These are phyloP conservation scores for Inonotus obliquus DNA, from an alignment of 1,284 basidiomycete genomes.

Conservation along the genomic window DNA sequence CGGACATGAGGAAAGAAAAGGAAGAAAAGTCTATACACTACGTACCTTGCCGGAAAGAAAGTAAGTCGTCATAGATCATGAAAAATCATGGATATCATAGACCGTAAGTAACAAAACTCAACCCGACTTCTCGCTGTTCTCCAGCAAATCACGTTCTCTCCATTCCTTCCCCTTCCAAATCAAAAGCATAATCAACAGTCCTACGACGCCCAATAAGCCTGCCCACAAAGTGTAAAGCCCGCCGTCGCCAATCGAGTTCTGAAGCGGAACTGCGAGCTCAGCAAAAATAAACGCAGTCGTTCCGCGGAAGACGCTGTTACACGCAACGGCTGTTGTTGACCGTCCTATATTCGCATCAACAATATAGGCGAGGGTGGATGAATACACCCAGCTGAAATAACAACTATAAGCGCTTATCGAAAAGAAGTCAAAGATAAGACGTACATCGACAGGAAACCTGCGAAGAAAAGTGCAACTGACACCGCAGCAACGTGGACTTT, in stretches of 20 bases:
- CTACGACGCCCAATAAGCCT: slow-evolving; percentile 50
- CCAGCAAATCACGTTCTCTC: slow-evolving; percentile 32
- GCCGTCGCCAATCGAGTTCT: slow-evolving; percentile 58
- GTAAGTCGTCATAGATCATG: not conserved
- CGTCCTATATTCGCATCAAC: slow-evolving; percentile 76
- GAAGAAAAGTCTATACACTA: no score
- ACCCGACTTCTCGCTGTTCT: slow-evolving; percentile 20
- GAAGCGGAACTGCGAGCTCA: slow-evolving; percentile 57
- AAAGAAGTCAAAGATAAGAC: slow-evolving; percentile 22
- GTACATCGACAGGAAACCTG: slow-evolving; percentile 70
- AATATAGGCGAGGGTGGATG: slow-evolving; percentile 69
- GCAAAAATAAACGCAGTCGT: slow-evolving; percentile 64
- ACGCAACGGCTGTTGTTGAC: slow-evolving; percentile 64
- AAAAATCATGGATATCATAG: not conserved
- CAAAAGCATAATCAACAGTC: slow-evolving; percentile 50
- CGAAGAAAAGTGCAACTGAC: slow-evolving; percentile 57
- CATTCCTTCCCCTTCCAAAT: slow-evolving; percentile 40
- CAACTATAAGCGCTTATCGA: slow-evolving; percentile 14
- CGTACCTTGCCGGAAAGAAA: not conserved
- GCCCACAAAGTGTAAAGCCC: slow-evolving; percentile 75
- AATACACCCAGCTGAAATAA: slow-evolving; percentile 56
- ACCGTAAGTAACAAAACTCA: not conserved
- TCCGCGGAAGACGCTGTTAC: slow-evolving; percentile 70
- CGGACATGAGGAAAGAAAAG: no score
- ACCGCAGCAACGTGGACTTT: slow-evolving; percentile 59